Conservation (phyloP, 805 yeast species). For the Ascoidea asiatica region DNA sequence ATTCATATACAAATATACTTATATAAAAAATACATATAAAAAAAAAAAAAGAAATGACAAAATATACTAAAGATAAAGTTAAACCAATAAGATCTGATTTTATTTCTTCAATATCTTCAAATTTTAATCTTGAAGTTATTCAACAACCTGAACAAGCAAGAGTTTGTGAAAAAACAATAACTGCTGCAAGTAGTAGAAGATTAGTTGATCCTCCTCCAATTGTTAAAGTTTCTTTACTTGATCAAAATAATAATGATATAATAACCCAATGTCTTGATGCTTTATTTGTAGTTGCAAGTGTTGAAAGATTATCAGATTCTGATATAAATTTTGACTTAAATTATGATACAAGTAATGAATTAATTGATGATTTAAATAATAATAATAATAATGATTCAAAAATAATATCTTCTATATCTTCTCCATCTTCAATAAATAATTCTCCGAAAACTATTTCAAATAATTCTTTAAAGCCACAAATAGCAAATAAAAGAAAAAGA, state of each 20-base stretch:
- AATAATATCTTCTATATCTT: not conserved
- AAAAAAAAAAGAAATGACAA: conserved; percentile 10
- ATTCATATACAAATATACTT: no score
- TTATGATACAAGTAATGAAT: not conserved
- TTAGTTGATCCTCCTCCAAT: conserved; percentile 12
- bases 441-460: no score
- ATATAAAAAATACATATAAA: no score
- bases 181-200: conserved; percentile 9
- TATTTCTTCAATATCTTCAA: conserved; percentile 1
- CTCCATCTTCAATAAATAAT: no score
- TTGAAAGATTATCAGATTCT: not conserved
- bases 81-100: conserved; percentile 4
- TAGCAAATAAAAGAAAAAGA: not conserved
- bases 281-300: not conserved
- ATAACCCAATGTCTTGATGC: not conserved
- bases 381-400: not conserved
- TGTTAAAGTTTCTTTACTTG: conserved; percentile 7
- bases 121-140: conserved; percentile 5
- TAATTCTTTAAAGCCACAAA: not conserved
- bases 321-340: not conserved
- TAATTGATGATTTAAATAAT: not conserved
- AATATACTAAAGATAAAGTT: conserved; percentile 8
- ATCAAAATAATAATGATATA: not conserved
- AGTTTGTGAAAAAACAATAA: conserved; percentile 10
- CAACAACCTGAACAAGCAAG: conserved; percentile 12